Evolutionary conservation across 768 basidiomycete genomes (phyloP), one percentile per base, ranked within the genome.

Genomic region (Tulasnella sp.): DNA sequence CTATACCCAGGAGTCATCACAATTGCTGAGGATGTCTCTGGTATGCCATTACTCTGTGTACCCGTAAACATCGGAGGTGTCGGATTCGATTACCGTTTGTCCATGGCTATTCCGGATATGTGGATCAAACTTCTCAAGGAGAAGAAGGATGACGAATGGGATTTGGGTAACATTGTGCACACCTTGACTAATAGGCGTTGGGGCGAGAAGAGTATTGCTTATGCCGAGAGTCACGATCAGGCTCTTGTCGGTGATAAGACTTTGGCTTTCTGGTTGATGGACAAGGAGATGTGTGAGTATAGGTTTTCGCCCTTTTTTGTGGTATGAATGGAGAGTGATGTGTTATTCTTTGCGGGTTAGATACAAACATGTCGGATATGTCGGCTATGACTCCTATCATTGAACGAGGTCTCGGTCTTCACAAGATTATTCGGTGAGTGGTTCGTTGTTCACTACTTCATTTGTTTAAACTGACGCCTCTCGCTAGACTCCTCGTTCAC

Each of bases 41-140:
- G 95, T 15, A 99, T 99, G 95, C 93, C 95, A 3, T 79, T 96
- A 9, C 79, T 99, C 16, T 81, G 93, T 60, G 69, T 77, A 9
- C 79, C 90, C 2, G 81, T 83, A 32, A 60, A 69, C 34, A 72
- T 80, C 53, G 95, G 93, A 40, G 95, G 95, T 12, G 71, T 99
- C 45, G 95, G 93, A 3, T 99, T 98, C 67, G 95, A 99, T 68
- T 99, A 96, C 66, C 83, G 95, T 28, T 71, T 99, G 40, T 89
- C 90, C 25, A 99, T 98, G 95, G 95, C 95, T 19, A 76, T 99
- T 45, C 95, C 95, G 2, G 95, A 99, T 66, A 96, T 93, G 91
- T 99, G 91, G 90, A 99, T 99, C 72, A 98, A 99, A 67, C 72
- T 98, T 24, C 76, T 98, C 58, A 99, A 98, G 64, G 95, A 99